Base-by-base conservation (phyloP, 768 basidiomycete species). In the Pisolithus tinctorius region DNA sequence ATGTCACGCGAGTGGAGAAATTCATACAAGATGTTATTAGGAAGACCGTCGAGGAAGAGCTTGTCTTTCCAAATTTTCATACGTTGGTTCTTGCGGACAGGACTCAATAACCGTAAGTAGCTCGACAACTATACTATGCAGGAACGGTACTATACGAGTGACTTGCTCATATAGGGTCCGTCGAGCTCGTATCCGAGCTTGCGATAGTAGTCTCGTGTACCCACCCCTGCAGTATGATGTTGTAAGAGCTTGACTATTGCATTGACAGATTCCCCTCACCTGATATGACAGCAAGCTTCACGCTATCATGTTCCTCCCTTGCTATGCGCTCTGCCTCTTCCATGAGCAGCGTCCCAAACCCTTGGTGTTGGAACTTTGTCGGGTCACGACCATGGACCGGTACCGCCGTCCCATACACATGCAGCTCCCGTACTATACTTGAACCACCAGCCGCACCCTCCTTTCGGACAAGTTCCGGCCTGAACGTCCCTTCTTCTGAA, bases 311-410 rank as follows among this genome's bases (percentile, higher is more conserved):
- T 65, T 99, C 96, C 62, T 97, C 95, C 58, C 86, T 75, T 25
- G 96, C 93, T 74, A 99, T 98, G 60, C 95, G 80, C 68, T 98
- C 96, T 8, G 96, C 96, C 71, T 99, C 96, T 65, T 99, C 96
- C 96, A 99, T 99, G 55, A 99, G 71, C 55, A 98, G 67, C 29
- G 93, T 96, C 11, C 96, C 96, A 66, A 98, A 97, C 7, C 96
- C 96, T 81, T 94, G 59, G 70, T 96, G 93, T 64, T 96, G 93
- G 76, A 98, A 97, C 70, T 95, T 96, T 31, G 93, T 97, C 17
- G 96, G 96, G 70, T 99, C 94, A 45, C 96, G 78, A 49, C 91
- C 93, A 66, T 98, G 95, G 34, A 99, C 93, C 5, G 93, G 93
- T 34, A 98, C 93, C 16, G 96, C 95, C 10, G 95, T 98, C 20